Base-by-base conservation (phyloP, 2,329 filamentous ascomycete species). In the Penicillium aurantiogriseum region DNA sequence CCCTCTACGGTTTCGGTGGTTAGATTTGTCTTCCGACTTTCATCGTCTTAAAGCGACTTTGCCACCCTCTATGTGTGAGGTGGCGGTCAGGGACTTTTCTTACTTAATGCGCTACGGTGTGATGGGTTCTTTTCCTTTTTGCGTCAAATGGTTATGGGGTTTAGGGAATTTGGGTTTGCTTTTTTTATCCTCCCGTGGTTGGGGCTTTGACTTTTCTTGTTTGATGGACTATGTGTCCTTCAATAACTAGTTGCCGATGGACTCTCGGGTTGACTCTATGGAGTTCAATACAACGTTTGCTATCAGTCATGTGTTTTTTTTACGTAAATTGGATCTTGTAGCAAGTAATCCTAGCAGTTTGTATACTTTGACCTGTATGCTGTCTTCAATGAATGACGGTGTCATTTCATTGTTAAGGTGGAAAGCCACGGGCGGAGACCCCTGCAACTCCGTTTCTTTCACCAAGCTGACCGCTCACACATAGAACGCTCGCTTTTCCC, bases 1-100 rank as follows among this genome's bases (percentile, higher is more conserved):
- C 89, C 74, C 88, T 92, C 60, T 92, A 92, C 82, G 89, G 89
- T 81, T 92, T 92, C 83, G 89, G 89, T 83, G 89, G 89, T 83
- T 92, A 90, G 84, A 70, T 70, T 35, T 21, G 29, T n/a, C 25
- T 50, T 50, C 4, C 29, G 29, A 47, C 19, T 11, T 47, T 23
- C 3, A n/a, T 36, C 5, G 15, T 10, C 31, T 35, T 10, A 1
- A n/a, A n/a, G 8, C 45, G 31, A 36, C 15, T 17, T 27, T 4
- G 10, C 31, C 11, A 23, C 45, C 13, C 29, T 4, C 7, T 46
- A 5, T n/a, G 10, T 19, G 31, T 11, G 45, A n/a, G 15, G 19
- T 33, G 29, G 4, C 19, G 44, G 44, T 35, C 19, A 29, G 15
- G 13, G 31, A 21, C 21, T 47, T 25, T 44, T 17, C 11, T 23